Base-by-base conservation (phyloP, 208 protist genomes). In the Crithidia thermophila region DNA sequence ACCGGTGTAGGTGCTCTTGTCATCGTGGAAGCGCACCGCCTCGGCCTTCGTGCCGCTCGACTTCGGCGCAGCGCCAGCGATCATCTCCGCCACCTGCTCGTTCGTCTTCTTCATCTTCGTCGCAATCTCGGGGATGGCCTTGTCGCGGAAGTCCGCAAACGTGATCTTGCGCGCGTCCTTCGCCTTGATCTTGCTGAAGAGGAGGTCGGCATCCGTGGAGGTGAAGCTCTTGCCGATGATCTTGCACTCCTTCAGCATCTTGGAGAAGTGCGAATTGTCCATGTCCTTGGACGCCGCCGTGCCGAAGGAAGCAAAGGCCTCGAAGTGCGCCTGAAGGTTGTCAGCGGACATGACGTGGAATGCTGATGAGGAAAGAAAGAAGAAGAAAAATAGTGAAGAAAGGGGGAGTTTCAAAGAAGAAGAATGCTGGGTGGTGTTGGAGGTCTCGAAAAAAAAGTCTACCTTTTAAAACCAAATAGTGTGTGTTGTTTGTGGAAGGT, bases 111-210 rank as follows among this genome's bases (percentile, higher is more conserved):
- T 93, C 72, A 93, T 67, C 81, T 94, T 96, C 23, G 80, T 49
- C 0, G 91, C 91, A 25, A 96, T 93, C 73, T 94, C 91, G 9
- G 91, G 91, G 18, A 96, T 42, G 11, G 72, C 88, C 67, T 86
- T 86, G 37, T 64, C 65, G 57, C 51, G 60, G 82, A 97, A 97
- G 21, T 90, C 85, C 20, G 11, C 49, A 47, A 83, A 91, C 40
- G 68, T 94, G 50, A 97, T 87, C 71, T 92, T 95, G 58, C 89
- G 87, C n/a, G 80, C 89, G 2, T 85, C 88, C 75, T 94, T 95
- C 52, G 89, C 81, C 82, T 95, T 97, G 31, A 94, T 64, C 81
- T 97, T 97, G 79, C 72, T 93, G 82, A 97, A 97, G 69, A 95
- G 83, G 36, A 97, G 67, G 57, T 97, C 92, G 62, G 92, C 92